phyloP scores from a whole-genome alignment of 208 protist species.

The Trypanosoma theileri region DNA sequence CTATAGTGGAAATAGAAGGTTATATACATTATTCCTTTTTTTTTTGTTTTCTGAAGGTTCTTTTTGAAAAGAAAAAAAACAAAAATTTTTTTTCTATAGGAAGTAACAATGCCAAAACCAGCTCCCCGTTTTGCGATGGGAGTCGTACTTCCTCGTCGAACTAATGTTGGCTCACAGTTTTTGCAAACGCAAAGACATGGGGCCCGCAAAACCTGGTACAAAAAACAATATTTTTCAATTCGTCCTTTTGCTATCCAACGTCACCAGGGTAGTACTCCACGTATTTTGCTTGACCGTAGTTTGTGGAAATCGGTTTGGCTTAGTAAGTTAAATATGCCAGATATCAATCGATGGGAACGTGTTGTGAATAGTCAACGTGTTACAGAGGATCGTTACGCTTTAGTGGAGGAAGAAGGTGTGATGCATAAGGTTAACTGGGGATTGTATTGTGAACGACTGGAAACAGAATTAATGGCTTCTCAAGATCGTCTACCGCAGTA shows the following conservation, averaged over 20 bases:
- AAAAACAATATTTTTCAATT: conserved; percentile 73
- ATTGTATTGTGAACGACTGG: conserved; percentile 85
- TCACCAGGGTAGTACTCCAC: conserved; percentile 65
- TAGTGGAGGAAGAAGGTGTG: conserved; percentile 85
- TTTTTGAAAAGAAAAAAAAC: no score
- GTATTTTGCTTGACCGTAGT: conserved; percentile 84
- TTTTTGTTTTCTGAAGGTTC: no score
- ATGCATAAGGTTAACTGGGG: conserved; percentile 90
- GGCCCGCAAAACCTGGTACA: conserved; percentile 72
- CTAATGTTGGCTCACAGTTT: conserved; percentile 81
- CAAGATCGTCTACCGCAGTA: conserved; percentile 87
- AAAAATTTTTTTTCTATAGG: neutral
- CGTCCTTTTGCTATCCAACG: conserved; percentile 77
- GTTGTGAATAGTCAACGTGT: conserved; percentile 90
- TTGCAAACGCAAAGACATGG: conserved; percentile 78
- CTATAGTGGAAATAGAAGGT: no score
- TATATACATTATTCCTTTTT: no score
- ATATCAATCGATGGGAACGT: conserved; percentile 85
- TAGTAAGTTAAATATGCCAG: conserved; percentile 72
- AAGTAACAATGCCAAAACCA: conserved; percentile 38
- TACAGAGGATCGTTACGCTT: conserved; percentile 83
- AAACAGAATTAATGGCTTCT: conserved; percentile 81
- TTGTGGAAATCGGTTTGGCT: conserved; percentile 75
- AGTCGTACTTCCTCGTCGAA: conserved; percentile 52
- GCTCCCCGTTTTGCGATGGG: conserved; percentile 45